Evolutionary conservation across 2,329 filamentous ascomycete species (phyloP).

Genomic region (Akanthomyces uredinophilus): DNA sequence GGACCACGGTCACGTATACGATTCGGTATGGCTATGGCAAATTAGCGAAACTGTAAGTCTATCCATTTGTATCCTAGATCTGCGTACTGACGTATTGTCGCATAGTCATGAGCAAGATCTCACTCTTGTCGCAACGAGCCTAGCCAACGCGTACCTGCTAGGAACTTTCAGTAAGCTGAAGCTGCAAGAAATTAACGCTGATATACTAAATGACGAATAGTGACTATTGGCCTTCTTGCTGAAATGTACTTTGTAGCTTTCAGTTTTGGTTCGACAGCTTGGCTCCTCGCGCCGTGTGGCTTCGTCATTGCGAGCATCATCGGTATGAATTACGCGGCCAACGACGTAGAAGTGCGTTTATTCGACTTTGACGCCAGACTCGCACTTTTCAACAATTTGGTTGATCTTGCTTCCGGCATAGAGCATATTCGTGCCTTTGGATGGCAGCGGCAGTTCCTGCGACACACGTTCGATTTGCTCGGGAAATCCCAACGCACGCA

Average conservation of each 20-base stretch:
- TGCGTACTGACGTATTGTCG: background rate
- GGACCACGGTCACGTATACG: background rate
- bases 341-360: background rate
- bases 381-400: background rate
- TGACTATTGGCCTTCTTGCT: background rate
- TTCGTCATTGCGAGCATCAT: background rate
- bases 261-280: background rate
- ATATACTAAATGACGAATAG: background rate
- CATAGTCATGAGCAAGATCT: background rate
- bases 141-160: background rate
- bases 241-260: background rate
- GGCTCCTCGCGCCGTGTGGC: background rate
- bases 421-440: background rate
- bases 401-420: background rate
- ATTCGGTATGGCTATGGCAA: background rate
- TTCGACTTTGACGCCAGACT: background rate
- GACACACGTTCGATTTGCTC: background rate
- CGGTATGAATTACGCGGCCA: background rate
- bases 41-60: background rate
- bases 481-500: background rate
- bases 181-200: too few species aligned
- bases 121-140: background rate
- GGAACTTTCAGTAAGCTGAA: background rate
- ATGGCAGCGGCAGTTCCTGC: background rate
- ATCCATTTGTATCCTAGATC: background rate